phyloP scores from a whole-genome alignment of 176 grass and related monocot species.

The Carex littledalei region DNA sequence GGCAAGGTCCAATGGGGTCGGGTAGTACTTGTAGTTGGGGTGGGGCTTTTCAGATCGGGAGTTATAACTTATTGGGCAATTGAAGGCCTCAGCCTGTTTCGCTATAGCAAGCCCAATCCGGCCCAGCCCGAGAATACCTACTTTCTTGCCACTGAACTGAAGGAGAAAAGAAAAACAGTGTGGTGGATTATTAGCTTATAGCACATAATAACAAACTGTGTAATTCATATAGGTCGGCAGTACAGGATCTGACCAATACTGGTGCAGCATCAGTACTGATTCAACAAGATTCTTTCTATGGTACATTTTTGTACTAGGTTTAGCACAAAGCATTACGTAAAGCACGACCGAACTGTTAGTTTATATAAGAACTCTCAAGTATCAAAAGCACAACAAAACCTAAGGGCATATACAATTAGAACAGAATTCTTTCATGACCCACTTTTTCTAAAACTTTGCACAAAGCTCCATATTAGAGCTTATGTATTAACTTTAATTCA shows the following conservation, averaged over 20 bases:
- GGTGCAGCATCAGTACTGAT: background rate
- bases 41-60: constrained; percentile 50
- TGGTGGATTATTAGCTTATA: background rate
- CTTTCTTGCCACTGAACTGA: constrained; percentile 91
- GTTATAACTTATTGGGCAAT: constrained; percentile 65
- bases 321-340: background rate
- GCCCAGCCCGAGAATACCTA: constrained; percentile 88
- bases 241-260: background rate
- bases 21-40: constrained; percentile 58
- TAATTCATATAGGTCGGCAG: background rate
- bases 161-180: background rate
- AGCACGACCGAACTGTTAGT: background rate
- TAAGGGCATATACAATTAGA: background rate
- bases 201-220: background rate
- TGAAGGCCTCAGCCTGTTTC: constrained; percentile 58
- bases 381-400: background rate
- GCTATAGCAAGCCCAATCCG: constrained; percentile 68
- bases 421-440: background rate
- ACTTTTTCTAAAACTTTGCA: background rate
- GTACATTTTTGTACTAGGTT: background rate
- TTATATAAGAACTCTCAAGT: background rate
- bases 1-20: constrained; percentile 41
- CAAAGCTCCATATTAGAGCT: background rate
- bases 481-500: background rate
- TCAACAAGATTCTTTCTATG: background rate